These are phyloP conservation scores for Metschnikowia borealis DNA, from an alignment of 805 yeast genomes.

Conservation along the genomic window DNA sequence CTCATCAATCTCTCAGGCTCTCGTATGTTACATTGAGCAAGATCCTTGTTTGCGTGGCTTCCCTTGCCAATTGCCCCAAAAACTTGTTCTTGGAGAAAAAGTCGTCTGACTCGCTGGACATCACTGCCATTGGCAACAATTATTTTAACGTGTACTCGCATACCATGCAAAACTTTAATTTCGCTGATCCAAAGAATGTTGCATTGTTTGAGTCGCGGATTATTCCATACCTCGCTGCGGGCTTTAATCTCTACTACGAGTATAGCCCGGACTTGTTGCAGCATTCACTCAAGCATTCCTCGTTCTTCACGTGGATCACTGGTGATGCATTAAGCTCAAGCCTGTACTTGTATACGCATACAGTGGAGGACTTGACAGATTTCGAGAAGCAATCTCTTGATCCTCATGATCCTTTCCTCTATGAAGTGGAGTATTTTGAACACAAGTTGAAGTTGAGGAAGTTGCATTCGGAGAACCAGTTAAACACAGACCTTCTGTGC, in stretches of 20 bases:
- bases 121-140: slow-evolving; percentile 21
- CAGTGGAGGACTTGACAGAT: slow-evolving; percentile 17
- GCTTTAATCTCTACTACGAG: slow-evolving; percentile 22
- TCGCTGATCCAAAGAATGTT: slow-evolving; percentile 5
- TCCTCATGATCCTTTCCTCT: slow-evolving; percentile 16
- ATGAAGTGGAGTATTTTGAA: slow-evolving; percentile 18
- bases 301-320: slow-evolving; percentile 18
- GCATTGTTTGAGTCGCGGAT: slow-evolving; percentile 14
- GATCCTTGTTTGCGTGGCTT: slow-evolving; percentile 22
- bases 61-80: slow-evolving; percentile 25
- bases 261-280: slow-evolving; percentile 15
- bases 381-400: slow-evolving; percentile 12
- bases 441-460: slow-evolving; percentile 8
- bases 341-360: slow-evolving; percentile 16
- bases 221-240: slow-evolving; percentile 23
- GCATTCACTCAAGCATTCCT: slow-evolving; percentile 10
- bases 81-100: slow-evolving; percentile 19
- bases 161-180: slow-evolving; percentile 15
- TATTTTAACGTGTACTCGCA: slow-evolving; percentile 22
- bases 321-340: slow-evolving; percentile 13
- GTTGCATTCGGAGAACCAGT: neutral
- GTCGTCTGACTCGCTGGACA: slow-evolving; percentile 24
- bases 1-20: slow-evolving; percentile 6
- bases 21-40: slow-evolving; percentile 24
- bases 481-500: neutral